Conservation (phyloP, 371 early-diverging fungal genomes). For the Haplosporangium sp. region DNA sequence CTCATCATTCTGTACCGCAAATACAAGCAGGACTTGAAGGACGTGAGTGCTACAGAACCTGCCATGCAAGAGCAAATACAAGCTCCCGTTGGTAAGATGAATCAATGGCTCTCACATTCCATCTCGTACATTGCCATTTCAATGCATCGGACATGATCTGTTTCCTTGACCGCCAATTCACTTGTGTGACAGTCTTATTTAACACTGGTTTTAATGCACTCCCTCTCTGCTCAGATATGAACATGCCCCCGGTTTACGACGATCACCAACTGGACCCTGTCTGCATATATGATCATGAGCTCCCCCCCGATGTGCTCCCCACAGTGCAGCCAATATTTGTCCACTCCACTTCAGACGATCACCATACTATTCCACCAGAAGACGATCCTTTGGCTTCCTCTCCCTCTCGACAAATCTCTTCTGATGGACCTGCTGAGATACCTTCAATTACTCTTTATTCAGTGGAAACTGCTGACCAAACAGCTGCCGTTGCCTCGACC, state of each 20-base stretch:
- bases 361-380: constrained; percentile 17
- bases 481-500: too few relatives aligned
- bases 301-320: constrained; percentile 27
- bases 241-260: constrained; percentile 33
- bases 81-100: constrained; percentile 29
- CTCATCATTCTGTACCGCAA: constrained; percentile 21
- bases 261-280: constrained; percentile 47
- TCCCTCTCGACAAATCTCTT: neutral
- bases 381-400: constrained; percentile 26
- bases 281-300: constrained; percentile 48
- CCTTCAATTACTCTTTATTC: too few relatives aligned
- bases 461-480: too few relatives aligned
- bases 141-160: neutral
- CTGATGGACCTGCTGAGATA: too few relatives aligned
- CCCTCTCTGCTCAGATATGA: constrained; percentile 10
- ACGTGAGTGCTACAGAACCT: neutral
- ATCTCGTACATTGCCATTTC: neutral
- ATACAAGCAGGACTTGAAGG: constrained; percentile 19
- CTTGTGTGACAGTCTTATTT: constrained; percentile 5
- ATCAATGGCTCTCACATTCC: neutral
- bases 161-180: neutral
- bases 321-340: constrained; percentile 42
- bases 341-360: constrained; percentile 24
- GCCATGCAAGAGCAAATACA: constrained; percentile 17
- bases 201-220: neutral